These are phyloP conservation scores for Begonia masoniana DNA, from an alignment of 306 rosid species.

Conservation along the genomic window DNA sequence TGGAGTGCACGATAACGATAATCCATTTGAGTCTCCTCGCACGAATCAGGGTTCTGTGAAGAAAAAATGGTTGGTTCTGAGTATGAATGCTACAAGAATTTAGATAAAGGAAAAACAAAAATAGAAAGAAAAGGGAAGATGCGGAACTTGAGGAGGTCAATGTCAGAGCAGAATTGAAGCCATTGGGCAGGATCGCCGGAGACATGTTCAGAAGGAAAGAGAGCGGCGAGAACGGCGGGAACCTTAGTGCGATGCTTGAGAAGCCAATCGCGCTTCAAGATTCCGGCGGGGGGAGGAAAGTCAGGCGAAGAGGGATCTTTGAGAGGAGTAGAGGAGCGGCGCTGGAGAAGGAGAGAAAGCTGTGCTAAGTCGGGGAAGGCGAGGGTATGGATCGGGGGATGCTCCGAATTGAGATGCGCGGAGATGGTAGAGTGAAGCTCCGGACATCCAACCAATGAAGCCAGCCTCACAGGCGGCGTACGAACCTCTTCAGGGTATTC, in stretches of 20 bases:
- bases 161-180: constrained; percentile 85
- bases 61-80: background rate
- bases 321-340: constrained; percentile 12
- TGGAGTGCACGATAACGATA: constrained; percentile 41
- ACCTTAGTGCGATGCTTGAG: constrained; percentile 77
- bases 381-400: constrained; percentile 84
- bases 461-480: constrained; percentile 77
- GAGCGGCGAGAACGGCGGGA: constrained; percentile 59
- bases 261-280: constrained; percentile 69
- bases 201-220: constrained; percentile 46
- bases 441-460: constrained; percentile 59
- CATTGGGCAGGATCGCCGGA: constrained; percentile 77
- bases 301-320: constrained; percentile 11
- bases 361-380: constrained; percentile 76
- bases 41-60: constrained; percentile 41
- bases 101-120: background rate
- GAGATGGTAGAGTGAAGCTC: constrained; percentile 58
- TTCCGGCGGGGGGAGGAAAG: constrained; percentile 19
- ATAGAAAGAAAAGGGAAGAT: background rate
- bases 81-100: background rate
- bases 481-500: constrained; percentile 84
- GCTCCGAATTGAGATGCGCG: constrained; percentile 41
- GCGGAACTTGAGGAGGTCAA: constrained; percentile 57
- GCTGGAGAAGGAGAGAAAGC: constrained; percentile 34
- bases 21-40: constrained; percentile 55